A percentile compares a stretch with the other conserved stretches of the same genome.
Conservation (phyloP, 192 early-diverging fungal genomes). For the Entomortierella lignicola region DNA sequence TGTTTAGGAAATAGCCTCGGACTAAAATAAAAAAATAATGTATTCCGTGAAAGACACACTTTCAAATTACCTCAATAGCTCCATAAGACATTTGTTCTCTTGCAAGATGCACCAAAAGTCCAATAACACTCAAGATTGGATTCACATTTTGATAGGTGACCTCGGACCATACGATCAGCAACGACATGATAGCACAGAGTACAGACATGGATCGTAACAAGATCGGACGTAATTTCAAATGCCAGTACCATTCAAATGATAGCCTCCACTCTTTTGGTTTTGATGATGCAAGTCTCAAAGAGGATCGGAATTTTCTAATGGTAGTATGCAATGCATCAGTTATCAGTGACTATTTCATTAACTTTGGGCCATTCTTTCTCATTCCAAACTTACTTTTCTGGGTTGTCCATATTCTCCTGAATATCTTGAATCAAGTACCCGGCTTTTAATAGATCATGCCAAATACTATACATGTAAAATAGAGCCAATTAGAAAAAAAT, state of each 20-base stretch:
- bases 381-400: slow-evolving; percentile 68
- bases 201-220: slow-evolving; percentile 69
- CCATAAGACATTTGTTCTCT: slow-evolving; percentile 64
- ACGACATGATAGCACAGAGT: slow-evolving; percentile 70
- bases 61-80: slow-evolving; percentile 65
- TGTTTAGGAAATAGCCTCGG: not conserved
- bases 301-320: slow-evolving; percentile 65
- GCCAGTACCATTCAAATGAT: slow-evolving; percentile 86
- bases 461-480: slow-evolving; percentile 74
- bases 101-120: slow-evolving; percentile 64
- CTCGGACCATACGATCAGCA: slow-evolving; percentile 92
- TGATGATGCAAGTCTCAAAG: slow-evolving; percentile 60
- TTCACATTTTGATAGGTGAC: slow-evolving; percentile 82
- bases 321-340: not conserved
- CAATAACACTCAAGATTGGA: slow-evolving; percentile 80
- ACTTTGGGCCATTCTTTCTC: too few relatives aligned
- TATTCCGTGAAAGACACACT: not conserved
- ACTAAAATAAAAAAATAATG: too few relatives aligned
- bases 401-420: slow-evolving; percentile 72
- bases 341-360: too few relatives aligned
- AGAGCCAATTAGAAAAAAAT: not conserved
- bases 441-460: slow-evolving; percentile 75
- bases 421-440: slow-evolving; percentile 91
- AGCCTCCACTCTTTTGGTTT: slow-evolving; percentile 51
- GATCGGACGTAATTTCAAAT: slow-evolving; percentile 76